phyloP scores from a whole-genome alignment of 2,329 filamentous ascomycete species.

The Drechslerella coelobrocha region DNA sequence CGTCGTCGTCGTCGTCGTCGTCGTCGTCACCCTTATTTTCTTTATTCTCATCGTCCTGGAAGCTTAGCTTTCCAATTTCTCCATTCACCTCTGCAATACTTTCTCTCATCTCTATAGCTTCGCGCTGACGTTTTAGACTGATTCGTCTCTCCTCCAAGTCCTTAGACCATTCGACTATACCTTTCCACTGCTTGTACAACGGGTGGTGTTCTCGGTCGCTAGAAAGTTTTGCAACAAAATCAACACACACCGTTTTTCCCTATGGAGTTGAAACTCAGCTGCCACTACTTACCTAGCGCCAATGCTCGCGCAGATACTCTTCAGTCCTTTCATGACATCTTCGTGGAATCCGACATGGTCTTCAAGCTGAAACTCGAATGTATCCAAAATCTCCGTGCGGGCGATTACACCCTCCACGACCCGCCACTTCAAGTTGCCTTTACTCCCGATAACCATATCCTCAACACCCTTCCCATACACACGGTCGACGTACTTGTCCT shows the following conservation, averaged over 20 bases:
- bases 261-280: not conserved
- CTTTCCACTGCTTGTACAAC: slow-evolving; percentile 1
- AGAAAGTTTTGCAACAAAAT: slow-evolving; percentile 9
- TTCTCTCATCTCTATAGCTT: not conserved
- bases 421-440: slow-evolving; percentile 17
- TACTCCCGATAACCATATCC: slow-evolving; percentile 8
- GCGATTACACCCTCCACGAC: slow-evolving; percentile 18
- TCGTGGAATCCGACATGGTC: slow-evolving; percentile 1
- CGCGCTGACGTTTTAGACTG: not conserved
- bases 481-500: slow-evolving; percentile 9
- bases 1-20: not conserved
- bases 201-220: not conserved
- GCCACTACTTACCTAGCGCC: slow-evolving; percentile 5
- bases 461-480: slow-evolving; percentile 2
- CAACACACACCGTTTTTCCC: slow-evolving; percentile 8
- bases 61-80: not conserved
- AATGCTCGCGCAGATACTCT: not conserved
- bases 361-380: slow-evolving; percentile 26
- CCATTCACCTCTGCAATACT: not conserved
- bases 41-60: not conserved
- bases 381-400: slow-evolving; percentile 11
- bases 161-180: slow-evolving; percentile 8
- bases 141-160: not conserved
- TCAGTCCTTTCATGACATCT: slow-evolving; percentile 13
- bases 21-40: slow-evolving; percentile 10